A percentile compares a stretch with the other conserved stretches of the same genome.
Evolutionary conservation across 164 flowering plant species (phyloP).

Genomic region (Paratinospora sagittata): DNA sequence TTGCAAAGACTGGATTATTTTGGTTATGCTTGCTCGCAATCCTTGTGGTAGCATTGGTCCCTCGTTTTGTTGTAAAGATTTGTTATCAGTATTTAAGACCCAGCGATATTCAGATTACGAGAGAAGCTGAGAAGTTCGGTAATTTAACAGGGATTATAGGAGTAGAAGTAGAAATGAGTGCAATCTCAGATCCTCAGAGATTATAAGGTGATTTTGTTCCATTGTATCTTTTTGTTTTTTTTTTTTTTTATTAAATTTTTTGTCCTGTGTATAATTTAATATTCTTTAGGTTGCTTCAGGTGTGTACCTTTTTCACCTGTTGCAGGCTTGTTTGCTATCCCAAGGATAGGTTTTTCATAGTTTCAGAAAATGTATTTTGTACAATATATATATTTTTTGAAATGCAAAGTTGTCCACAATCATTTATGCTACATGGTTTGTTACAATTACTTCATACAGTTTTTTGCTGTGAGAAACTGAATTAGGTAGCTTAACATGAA

Average conservation of each 20-base stretch:
- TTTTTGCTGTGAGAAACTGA: not conserved
- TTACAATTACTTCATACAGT: not conserved
- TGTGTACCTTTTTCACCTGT: conserved; percentile 4
- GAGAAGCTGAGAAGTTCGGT: conserved; percentile 72
- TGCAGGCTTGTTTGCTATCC: conserved; percentile 25
- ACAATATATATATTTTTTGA: conserved; percentile 1
- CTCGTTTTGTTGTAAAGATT: conserved; percentile 68
- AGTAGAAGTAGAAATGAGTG: conserved; percentile 56
- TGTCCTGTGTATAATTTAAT: conserved; percentile 16
- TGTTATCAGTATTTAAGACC: conserved; percentile 46
- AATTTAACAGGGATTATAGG: conserved; percentile 23
- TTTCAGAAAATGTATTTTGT: conserved; percentile 5
- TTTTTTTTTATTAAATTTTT: not conserved
- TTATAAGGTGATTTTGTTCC: conserved; percentile 18
- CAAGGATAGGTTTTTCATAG: conserved; percentile 30
- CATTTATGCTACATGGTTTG: not conserved
- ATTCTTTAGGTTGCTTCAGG: conserved; percentile 30
- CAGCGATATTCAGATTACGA: conserved; percentile 63
- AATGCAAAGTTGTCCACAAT: not conserved
- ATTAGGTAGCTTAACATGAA: too few relatives aligned
- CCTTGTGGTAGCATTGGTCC: conserved; percentile 49
- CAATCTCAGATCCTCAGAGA: conserved; percentile 24
- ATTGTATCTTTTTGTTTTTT: not conserved
- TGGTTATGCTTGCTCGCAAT: conserved; percentile 76
- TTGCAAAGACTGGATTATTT: conserved; percentile 36